Percentiles rank a stretch among this genome's conserved stretches.
These are phyloP conservation scores for Didymella pinodella DNA, from an alignment of 2,329 filamentous ascomycete species.

Conservation along the genomic window DNA sequence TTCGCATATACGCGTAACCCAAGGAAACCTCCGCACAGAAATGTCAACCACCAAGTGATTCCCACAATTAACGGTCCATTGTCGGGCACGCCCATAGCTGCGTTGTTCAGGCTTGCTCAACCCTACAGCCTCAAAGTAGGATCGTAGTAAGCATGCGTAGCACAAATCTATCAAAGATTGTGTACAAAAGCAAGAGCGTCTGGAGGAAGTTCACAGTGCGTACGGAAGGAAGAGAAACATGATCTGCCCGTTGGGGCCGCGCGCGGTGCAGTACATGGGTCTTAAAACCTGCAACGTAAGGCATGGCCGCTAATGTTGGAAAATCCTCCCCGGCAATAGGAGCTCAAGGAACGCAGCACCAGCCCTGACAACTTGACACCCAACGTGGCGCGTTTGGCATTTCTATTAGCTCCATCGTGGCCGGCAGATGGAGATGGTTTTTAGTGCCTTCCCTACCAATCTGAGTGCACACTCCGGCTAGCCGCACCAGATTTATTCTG, in stretches of 20 bases:
- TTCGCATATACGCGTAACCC: conserved; percentile 40
- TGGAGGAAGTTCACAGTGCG: conserved; percentile 8
- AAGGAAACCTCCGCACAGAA: conserved; percentile 34
- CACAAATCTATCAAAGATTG: conserved; percentile 7
- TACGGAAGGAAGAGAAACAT: conserved; percentile 9
- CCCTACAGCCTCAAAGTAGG: neutral
- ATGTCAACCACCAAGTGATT: conserved; percentile 37
- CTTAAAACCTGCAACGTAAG: conserved; percentile 10
- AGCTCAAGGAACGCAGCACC: conserved; percentile 4
- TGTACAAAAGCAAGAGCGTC: conserved; percentile 6
- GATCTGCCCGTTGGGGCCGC: conserved; percentile 16
- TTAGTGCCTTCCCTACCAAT: conserved; percentile 3
- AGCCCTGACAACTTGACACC: conserved; percentile 19
- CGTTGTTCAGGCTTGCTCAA: conserved; percentile 2
- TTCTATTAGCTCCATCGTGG: conserved; percentile 16
- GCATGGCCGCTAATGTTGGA: neutral
- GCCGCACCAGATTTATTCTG: conserved; percentile 4
- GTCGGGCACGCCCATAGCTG: conserved; percentile 24
- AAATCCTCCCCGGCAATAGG: conserved; percentile 6
- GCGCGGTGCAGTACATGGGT: conserved; percentile 14
- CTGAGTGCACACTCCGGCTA: conserved; percentile 6
- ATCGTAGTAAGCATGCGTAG: conserved; percentile 5
- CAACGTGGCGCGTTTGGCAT: conserved; percentile 19
- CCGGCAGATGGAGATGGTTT: conserved; percentile 15
- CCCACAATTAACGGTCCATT: conserved; percentile 37